A percentile compares a stretch with the other conserved stretches of the same genome.
Conservation (phyloP, 345 rosid genomes). For the Gossypioides kirkii region DNA sequence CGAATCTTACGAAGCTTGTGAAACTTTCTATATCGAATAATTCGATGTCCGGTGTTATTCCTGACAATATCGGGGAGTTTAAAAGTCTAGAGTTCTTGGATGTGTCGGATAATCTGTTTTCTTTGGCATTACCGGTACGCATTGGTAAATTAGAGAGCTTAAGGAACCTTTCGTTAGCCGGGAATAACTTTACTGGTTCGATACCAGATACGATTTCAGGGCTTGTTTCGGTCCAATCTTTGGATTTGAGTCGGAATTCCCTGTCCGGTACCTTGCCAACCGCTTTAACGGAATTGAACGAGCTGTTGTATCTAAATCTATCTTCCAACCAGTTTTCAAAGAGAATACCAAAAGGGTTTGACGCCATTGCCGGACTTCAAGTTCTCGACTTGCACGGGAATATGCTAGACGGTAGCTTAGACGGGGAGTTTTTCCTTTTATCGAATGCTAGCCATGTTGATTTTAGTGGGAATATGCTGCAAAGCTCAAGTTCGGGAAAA, state of each 20-base stretch:
- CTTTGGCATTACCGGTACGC: conserved; percentile 49
- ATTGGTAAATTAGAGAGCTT: conserved; percentile 64
- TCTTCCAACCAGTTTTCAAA: conserved; percentile 63
- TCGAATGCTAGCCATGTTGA: conserved; percentile 80
- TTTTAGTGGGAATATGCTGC: conserved; percentile 68
- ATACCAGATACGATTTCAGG: conserved; percentile 68
- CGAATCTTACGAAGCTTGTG: conserved; percentile 81
- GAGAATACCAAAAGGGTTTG: conserved; percentile 75
- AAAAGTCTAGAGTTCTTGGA: conserved; percentile 74
- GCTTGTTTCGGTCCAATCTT: conserved; percentile 60
- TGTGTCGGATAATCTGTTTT: conserved; percentile 71
- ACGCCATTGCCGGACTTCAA: conserved; percentile 52
- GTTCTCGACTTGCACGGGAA: conserved; percentile 85
- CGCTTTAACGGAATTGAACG: conserved; percentile 55
- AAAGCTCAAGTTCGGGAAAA: conserved; percentile 54
- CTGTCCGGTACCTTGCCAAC: conserved; percentile 69
- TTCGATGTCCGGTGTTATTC: conserved; percentile 66
- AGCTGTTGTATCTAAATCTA: conserved; percentile 56
- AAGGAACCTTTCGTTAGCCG: conserved; percentile 69
- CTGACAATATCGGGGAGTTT: conserved; percentile 57
- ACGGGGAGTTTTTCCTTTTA: conserved; percentile 70
- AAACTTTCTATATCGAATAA: conserved; percentile 89
- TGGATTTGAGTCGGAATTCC: conserved; percentile 84
- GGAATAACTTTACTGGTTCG: conserved; percentile 86
- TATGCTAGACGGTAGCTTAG: conserved; percentile 68